Conservation (phyloP, 1,284 basidiomycete species). For the Vanrija sp. region DNA sequence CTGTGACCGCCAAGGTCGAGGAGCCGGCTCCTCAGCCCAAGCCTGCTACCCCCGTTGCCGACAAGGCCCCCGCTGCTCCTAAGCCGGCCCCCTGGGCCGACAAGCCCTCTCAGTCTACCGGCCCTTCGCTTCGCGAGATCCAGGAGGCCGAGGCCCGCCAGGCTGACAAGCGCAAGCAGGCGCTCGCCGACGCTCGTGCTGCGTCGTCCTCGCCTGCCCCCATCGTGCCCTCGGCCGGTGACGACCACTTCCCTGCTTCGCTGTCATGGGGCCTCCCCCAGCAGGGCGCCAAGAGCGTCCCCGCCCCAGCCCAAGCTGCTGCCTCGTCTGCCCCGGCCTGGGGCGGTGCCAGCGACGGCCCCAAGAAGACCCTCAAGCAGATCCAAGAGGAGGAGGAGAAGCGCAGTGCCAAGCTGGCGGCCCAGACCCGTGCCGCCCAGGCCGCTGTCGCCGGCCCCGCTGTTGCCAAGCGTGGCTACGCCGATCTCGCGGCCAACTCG, state of each 20-base stretch:
- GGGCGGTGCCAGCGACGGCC: conserved; percentile 43
- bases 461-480: conserved; percentile 62
- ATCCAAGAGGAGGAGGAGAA: conserved; percentile 96
- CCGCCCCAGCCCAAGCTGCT: conserved; percentile 23
- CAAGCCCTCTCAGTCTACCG: conserved; percentile 41
- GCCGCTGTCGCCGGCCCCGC: conserved; percentile 26
- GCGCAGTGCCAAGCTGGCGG: conserved; percentile 61
- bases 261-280: conserved; percentile 52
- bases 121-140: conserved; percentile 84
- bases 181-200: conserved; percentile 57
- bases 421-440: conserved; percentile 23
- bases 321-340: conserved; percentile 47
- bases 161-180: conserved; percentile 65
- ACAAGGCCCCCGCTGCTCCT: conserved; percentile 9
- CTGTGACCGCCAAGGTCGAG: conserved; percentile 50
- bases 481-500: conserved; percentile 71
- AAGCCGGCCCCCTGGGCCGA: conserved; percentile 47
- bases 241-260: conserved; percentile 36
- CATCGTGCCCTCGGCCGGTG: conserved; percentile 17
- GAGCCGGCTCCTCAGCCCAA: conserved; percentile 55
- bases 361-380: conserved; percentile 95
- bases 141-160: conserved; percentile 88
- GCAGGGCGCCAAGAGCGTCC: conserved; percentile 23
- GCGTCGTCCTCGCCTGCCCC: conserved; percentile 48
- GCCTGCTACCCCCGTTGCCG: conserved; percentile 2